A percentile compares a stretch with the other conserved stretches of the same genome.
Evolutionary conservation across 2,329 filamentous ascomycete species (phyloP).

Genomic region (Fusarium chuoi): DNA sequence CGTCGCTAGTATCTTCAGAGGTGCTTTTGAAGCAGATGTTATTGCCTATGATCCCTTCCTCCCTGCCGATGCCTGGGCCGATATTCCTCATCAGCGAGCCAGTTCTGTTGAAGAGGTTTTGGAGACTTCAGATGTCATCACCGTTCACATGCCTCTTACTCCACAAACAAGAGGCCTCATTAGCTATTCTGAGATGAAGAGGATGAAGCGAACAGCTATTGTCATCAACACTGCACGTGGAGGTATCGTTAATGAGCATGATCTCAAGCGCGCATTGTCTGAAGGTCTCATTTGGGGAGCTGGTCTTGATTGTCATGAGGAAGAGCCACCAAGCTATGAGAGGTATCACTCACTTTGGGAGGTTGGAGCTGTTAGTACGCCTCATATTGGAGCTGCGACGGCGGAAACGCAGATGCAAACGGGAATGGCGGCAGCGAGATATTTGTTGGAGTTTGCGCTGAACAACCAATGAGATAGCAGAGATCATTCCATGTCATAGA

Average conservation of each 20-base stretch:
- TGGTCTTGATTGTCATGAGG: conserved; percentile 53
- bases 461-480: neutral
- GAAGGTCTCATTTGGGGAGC: conserved; percentile 53
- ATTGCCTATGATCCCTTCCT: conserved; percentile 52
- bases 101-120: conserved; percentile 48
- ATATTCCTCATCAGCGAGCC: conserved; percentile 47
- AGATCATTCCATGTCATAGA: neutral
- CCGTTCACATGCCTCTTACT: conserved; percentile 52
- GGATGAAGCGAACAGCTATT: conserved; percentile 53
- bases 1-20: conserved; percentile 51
- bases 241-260: conserved; percentile 53
- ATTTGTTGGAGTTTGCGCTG: conserved; percentile 36
- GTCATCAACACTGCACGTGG: conserved; percentile 54
- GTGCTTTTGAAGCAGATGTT: conserved; percentile 49
- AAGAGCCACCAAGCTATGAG: conserved; percentile 52
- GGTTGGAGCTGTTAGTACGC: conserved; percentile 53
- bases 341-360: conserved; percentile 50
- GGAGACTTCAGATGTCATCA: conserved; percentile 48
- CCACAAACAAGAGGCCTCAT: conserved; percentile 48
- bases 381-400: conserved; percentile 59
- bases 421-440: conserved; percentile 41
- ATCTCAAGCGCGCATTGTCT: conserved; percentile 45
- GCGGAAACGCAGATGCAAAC: conserved; percentile 46
- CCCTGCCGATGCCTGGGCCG: conserved; percentile 46
- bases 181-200: conserved; percentile 42